A percentile compares a stretch with the other conserved stretches of the same genome.
Evolutionary conservation across 257 asterid species (phyloP).

Genomic region (Ocimum tenuiflorum): DNA sequence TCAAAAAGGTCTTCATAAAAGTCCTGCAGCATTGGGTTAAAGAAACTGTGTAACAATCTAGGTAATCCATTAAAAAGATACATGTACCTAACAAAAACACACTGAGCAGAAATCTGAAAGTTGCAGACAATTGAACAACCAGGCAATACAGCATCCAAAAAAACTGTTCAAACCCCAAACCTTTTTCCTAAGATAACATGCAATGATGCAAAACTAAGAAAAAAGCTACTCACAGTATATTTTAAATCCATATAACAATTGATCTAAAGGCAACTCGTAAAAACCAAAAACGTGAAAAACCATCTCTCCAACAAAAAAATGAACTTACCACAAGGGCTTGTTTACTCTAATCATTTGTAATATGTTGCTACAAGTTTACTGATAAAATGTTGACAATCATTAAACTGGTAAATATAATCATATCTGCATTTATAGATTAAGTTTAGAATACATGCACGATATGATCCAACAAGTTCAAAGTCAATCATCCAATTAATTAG

Average conservation of each 20-base stretch:
- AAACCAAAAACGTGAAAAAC: too few relatives aligned
- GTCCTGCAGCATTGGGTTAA: slow-evolving; percentile 42
- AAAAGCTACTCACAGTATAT: too few relatives aligned
- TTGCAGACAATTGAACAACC: neutral
- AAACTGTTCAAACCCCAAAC: neutral
- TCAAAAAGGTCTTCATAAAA: slow-evolving; percentile 91
- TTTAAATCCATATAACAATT: neutral
- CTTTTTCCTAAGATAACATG: neutral
- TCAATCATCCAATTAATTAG: too few relatives aligned
- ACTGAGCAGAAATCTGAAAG: neutral
- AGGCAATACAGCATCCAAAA: neutral
- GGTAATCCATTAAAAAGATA: neutral
- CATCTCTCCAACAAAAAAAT: neutral
- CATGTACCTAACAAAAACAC: neutral
- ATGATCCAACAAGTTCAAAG: too few relatives aligned
- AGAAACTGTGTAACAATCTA: neutral
- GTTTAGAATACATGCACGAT: too few relatives aligned
- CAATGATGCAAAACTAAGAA: neutral
- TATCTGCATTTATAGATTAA: too few relatives aligned
- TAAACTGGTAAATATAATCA: too few relatives aligned
- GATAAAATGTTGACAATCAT: too few relatives aligned
- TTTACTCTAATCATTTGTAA: too few relatives aligned
- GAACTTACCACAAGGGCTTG: neutral
- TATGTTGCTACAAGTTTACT: too few relatives aligned
- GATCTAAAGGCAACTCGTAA: too few relatives aligned